Base-by-base conservation (phyloP, 345 rosid genomes). In the Eutrema japonicum region DNA sequence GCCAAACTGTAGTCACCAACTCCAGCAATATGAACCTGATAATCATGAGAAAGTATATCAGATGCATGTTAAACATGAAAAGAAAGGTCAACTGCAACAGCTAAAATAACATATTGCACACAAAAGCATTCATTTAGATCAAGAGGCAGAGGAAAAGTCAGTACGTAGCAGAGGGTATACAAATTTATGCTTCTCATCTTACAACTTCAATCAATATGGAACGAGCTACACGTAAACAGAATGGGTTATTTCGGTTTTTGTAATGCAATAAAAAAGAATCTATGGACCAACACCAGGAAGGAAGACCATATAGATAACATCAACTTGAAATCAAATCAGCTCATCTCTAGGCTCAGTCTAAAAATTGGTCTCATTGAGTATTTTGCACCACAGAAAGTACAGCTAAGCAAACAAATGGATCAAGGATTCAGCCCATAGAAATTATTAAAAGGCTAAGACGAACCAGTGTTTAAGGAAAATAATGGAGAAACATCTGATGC, bases 11-110 rank as follows among this genome's bases (percentile, higher is more conserved):
- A 87, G 78, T 95, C 99, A 38, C 97, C 99, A 82, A 95, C 99
- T 76, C 99, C 99, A 74, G 99, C 96, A 76, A 95, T 88, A 82
- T 95, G 99, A 42, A 95, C 92, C 99, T 95, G 82, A 73, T 75
- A 66, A 63, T 54, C 40, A 76, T 48, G 52, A 37, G 9, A 52
- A 5, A 64, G 62, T 11, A 42, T 27, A 71, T 56, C 27, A 64
- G 72, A 64, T 18, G 36, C 72, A 42, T 49, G 49, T 49, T 41
- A 41, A 64, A 53, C 52, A 69, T 9, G 56, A 27, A 60, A 62
- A 61, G 10, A 69, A 54, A 62, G 46, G 45, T 62, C 68, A 38
- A 29, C n/a, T 76, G 37, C 55, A 63, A 55, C 49, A 65, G 60
- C 59, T 32, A 70, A 33, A 11, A 63, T 57, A 49, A 10, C 48